Evolutionary conservation across 805 yeast species (phyloP).

Genomic region (Wickerhamiella allomyrinae): DNA sequence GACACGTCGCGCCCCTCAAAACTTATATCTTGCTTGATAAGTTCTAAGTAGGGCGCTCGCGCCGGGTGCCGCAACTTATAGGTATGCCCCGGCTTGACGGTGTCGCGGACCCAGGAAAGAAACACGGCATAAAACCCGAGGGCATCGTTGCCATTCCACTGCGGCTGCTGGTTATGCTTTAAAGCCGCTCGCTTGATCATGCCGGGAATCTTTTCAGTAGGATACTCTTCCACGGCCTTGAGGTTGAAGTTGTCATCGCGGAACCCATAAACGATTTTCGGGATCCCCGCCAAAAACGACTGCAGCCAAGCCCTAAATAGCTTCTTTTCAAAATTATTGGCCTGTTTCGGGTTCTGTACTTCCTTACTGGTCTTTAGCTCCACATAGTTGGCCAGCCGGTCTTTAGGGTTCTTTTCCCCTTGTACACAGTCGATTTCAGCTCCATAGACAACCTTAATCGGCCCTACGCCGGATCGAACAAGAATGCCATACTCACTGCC

Average conservation of each 20-base stretch:
- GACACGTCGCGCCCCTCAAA: slow-evolving; percentile 13
- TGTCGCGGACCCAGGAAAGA: slow-evolving; percentile 56
- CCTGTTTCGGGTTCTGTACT: slow-evolving; percentile 42
- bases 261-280: slow-evolving; percentile 72
- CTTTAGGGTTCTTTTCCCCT: slow-evolving; percentile 44
- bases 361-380: slow-evolving; percentile 65
- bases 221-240: slow-evolving; percentile 55
- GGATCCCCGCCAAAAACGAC: slow-evolving; percentile 75
- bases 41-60: slow-evolving; percentile 8
- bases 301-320: slow-evolving; percentile 83
- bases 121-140: slow-evolving; percentile 78
- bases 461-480: slow-evolving; percentile 77
- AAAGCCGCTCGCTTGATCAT: slow-evolving; percentile 12
- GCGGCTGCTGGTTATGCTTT: slow-evolving; percentile 1
- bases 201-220: slow-evolving; percentile 63
- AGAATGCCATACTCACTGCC: slow-evolving; percentile 68
- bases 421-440: slow-evolving; percentile 89
- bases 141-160: slow-evolving; percentile 60
- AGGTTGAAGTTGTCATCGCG: slow-evolving; percentile 59
- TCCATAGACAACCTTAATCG: slow-evolving; percentile 49
- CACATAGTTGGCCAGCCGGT: slow-evolving; percentile 54
- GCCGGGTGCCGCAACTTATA: slow-evolving; percentile 11
- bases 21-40: slow-evolving; percentile 6
- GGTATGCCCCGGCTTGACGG: slow-evolving; percentile 39
- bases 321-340: slow-evolving; percentile 53